phyloP scores from a whole-genome alignment of 1,284 basidiomycete species.

The Singerocomus inundabilis region DNA sequence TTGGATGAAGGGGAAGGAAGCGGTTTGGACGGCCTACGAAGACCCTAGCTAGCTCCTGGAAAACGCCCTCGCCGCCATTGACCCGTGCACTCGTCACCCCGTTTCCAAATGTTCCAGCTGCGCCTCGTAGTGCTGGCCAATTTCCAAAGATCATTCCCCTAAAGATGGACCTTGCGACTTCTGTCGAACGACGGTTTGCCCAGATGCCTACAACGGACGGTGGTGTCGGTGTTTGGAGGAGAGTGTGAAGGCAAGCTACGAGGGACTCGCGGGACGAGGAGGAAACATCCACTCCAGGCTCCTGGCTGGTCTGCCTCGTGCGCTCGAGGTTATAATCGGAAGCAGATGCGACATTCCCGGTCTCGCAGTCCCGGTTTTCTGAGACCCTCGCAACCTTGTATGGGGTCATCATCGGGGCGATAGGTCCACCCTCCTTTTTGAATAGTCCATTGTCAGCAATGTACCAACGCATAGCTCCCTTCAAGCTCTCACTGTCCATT shows the following conservation, averaged over 20 bases:
- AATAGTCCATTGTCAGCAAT: slow-evolving; percentile 24
- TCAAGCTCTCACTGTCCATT: slow-evolving; percentile 46
- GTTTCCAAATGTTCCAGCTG: slow-evolving; percentile 31
- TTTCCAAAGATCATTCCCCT: slow-evolving; percentile 50
- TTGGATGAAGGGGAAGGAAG: slow-evolving; percentile 12
- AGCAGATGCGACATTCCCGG: not conserved
- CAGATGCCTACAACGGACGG: slow-evolving; percentile 43
- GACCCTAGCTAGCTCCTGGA: slow-evolving; percentile 25
- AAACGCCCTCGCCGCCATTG: slow-evolving; percentile 21
- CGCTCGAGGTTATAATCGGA: not conserved
- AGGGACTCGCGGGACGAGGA: slow-evolving; percentile 15
- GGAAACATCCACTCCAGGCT: not conserved
- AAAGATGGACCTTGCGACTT: slow-evolving; percentile 48
- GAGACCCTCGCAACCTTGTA: not conserved
- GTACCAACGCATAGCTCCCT: slow-evolving; percentile 41
- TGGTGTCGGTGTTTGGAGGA: slow-evolving; percentile 14
- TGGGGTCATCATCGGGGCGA: slow-evolving; percentile 12
- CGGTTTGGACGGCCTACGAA: slow-evolving; percentile 9
- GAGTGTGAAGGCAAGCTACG: slow-evolving; percentile 22
- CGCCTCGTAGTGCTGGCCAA: slow-evolving; percentile 38
- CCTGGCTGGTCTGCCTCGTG: not conserved
- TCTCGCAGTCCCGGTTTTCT: not conserved
- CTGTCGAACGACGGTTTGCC: slow-evolving; percentile 45
- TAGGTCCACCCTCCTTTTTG: slow-evolving; percentile 13
- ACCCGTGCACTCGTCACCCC: slow-evolving; percentile 25